Conservation (phyloP, 768 basidiomycete genomes). For the Nidularia pulvinata region DNA sequence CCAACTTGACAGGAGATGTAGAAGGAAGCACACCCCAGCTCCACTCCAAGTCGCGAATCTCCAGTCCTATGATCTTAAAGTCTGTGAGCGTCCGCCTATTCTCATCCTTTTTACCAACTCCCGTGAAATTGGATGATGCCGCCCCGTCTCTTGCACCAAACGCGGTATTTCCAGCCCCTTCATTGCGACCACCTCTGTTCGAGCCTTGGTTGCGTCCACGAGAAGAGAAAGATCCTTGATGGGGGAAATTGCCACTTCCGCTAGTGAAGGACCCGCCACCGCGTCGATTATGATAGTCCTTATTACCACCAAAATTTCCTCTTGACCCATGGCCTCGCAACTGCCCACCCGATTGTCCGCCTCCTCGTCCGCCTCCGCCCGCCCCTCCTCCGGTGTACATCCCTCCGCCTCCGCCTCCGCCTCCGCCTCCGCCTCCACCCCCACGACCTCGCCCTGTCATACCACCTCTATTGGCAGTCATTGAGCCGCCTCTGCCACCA, state of each 20-base stretch:
- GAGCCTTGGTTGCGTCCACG: slow-evolving; percentile 62
- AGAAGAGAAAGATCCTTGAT: slow-evolving; percentile 48
- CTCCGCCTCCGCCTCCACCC: slow-evolving; percentile 38
- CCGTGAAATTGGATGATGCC: slow-evolving; percentile 38
- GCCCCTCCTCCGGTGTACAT: slow-evolving; percentile 32
- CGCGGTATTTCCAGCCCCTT: slow-evolving; percentile 31
- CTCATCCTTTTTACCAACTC: slow-evolving; percentile 80
- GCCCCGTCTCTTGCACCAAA: slow-evolving; percentile 51
- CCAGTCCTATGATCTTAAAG: slow-evolving; percentile 94
- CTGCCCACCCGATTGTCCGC: slow-evolving; percentile 42
- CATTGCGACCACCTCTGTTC: slow-evolving; percentile 37
- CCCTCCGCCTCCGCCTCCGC: slow-evolving; percentile 31
- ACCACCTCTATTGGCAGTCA: slow-evolving; percentile 43
- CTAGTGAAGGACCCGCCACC: slow-evolving; percentile 64
- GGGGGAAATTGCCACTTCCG: slow-evolving; percentile 29
- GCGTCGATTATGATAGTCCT: slow-evolving; percentile 64
- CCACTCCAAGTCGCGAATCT: slow-evolving; percentile 84
- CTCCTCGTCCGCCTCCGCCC: slow-evolving; percentile 39
- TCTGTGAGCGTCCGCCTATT: slow-evolving; percentile 93
- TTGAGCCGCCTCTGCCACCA: slow-evolving; percentile 51
- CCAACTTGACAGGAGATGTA: slow-evolving; percentile 21
- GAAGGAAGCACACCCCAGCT: slow-evolving; percentile 73
- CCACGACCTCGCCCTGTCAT: slow-evolving; percentile 37
- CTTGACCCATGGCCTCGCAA: slow-evolving; percentile 66
- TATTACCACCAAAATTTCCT: slow-evolving; percentile 62